Percentiles rank a stretch among this genome's conserved stretches.
Conservation (phyloP, 2,329 filamentous ascomycete genomes). For the Ascochyta lentis region DNA sequence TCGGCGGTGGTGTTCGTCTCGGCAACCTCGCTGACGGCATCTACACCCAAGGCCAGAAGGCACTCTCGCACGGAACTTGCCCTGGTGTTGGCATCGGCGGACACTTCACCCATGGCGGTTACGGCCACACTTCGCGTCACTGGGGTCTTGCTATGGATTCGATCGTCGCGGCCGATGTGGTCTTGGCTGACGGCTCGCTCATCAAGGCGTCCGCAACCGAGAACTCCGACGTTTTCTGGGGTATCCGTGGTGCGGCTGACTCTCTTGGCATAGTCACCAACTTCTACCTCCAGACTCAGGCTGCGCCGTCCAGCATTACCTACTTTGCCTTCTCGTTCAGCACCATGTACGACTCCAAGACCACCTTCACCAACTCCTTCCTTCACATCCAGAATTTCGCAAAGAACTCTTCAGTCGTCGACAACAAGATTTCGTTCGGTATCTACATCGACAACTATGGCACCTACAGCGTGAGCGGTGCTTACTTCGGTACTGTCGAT, state of each 20-base stretch:
- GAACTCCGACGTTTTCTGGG: constrained; percentile 52
- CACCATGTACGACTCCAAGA: constrained; percentile 36
- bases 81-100: constrained; percentile 53
- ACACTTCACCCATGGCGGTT: constrained; percentile 47
- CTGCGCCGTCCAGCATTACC: constrained; percentile 36
- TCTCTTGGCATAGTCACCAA: constrained; percentile 51
- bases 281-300: constrained; percentile 45
- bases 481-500: constrained; percentile 48
- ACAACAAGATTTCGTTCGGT: constrained; percentile 51
- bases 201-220: constrained; percentile 42
- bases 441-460: constrained; percentile 49
- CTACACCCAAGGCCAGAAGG: constrained; percentile 46
- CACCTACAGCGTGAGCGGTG: constrained; percentile 48
- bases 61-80: constrained; percentile 61
- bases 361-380: constrained; percentile 48
- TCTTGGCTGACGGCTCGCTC: constrained; percentile 50
- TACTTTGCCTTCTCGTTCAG: constrained; percentile 38
- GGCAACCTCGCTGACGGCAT: constrained; percentile 48
- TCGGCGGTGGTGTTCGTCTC: constrained; percentile 59
- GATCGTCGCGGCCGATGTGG: constrained; percentile 45
- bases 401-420: constrained; percentile 50
- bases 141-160: constrained; percentile 48
- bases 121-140: constrained; percentile 44
- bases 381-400: constrained; percentile 52
- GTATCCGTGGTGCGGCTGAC: constrained; percentile 50